Evolutionary conservation across 257 asterid species (phyloP), one percentile per base, ranked within the genome.

Genomic region (Salvia rosmarinus): DNA sequence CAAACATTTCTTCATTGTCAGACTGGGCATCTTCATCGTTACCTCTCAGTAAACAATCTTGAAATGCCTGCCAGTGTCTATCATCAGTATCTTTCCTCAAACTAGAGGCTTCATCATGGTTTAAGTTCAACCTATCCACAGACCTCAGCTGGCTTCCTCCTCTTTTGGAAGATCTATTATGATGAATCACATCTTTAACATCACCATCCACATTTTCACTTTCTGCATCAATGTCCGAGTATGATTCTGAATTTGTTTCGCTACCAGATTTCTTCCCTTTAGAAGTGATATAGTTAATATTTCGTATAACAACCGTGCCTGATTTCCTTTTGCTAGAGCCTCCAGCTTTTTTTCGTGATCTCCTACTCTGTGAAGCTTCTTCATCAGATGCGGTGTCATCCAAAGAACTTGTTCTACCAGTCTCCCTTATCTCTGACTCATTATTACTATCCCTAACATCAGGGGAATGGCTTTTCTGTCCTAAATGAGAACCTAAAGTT

Each of bases 51-150:
- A 95, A 81, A 82, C 90, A 86, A 82, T 82, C 83, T 82, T 93
- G 97, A 77, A 93, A 93, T 74, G 97, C 98, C 77, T 80, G 86
- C 99, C 99, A 91, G 75, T 88, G 86, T 19, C 86, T 81, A 75
- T 85, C 77, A 74, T 79, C 96, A 59, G 79, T 71, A 73, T 84
- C 90, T 75, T 83, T 86, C 77, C 82, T 91, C 71, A 51, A 25
- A 66, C 58, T 17, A 74, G 85, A 57, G 49, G 74, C 86, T 59
- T 82, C 82, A 21, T 80, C 78, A 59, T 78, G 77, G 60, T 64
- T 39, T 47, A 74, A 75, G 71, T 72, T 67, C 70, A 72, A 71
- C 75, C 74, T 84, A 77, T 63, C 81, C 44, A n/a, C 77, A 52
- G 83, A 60, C 75, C 71, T 79, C 66, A 80, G 42, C 64, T 75